Evolutionary conservation across 306 rosid genomes (phyloP).

Genomic region (Crataegus laevigata): DNA sequence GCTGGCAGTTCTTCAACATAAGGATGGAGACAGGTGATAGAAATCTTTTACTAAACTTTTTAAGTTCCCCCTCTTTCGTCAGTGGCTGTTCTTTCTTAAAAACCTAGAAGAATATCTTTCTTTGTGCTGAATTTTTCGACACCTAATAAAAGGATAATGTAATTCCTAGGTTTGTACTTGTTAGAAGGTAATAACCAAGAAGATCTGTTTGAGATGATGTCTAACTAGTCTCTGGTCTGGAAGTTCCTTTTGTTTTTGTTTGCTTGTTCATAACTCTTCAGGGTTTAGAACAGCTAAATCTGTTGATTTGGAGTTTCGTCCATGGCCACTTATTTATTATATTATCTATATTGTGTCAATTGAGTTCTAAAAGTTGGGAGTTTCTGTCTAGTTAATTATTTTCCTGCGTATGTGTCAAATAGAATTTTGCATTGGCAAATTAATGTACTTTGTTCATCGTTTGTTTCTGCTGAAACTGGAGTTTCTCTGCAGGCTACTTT

Average conservation of each 20-base stretch:
- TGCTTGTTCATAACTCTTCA: neutral
- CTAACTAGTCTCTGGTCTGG: neutral
- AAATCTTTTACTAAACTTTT: neutral
- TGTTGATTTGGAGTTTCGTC: neutral
- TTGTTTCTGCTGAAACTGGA: conserved; percentile 18
- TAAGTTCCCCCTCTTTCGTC: neutral
- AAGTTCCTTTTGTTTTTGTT: neutral
- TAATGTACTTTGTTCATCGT: neutral
- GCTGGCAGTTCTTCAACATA: neutral
- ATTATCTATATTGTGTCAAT: neutral
- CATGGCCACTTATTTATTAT: neutral
- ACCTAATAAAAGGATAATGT: neutral
- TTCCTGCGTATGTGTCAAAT: neutral
- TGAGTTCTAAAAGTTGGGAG: neutral
- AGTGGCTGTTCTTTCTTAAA: neutral
- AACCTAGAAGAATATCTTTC: neutral
- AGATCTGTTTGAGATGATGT: neutral
- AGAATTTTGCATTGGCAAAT: neutral
- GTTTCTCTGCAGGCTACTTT: conserved; percentile 74
- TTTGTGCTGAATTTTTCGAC: neutral
- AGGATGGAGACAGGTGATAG: neutral
- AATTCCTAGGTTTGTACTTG: too few species aligned
- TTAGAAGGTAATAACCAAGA: neutral
- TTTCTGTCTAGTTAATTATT: neutral
- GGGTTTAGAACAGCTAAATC: neutral